Evolutionary conservation across 345 rosid genomes (phyloP).

Genomic region (Camelina sativa): DNA sequence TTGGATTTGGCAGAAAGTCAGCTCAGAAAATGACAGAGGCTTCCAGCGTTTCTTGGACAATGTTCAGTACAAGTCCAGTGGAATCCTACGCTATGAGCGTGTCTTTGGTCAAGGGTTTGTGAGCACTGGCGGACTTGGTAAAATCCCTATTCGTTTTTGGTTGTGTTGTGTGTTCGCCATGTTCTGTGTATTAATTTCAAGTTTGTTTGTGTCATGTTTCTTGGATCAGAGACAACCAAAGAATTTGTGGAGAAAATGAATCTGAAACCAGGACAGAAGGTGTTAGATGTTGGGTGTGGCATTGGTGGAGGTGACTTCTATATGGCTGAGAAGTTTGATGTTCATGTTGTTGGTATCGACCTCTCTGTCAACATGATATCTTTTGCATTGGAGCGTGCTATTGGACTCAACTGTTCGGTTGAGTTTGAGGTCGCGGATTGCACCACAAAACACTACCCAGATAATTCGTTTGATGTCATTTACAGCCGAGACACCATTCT

Average conservation of each 20-base stretch:
- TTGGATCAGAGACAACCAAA: constrained; percentile 84
- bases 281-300: constrained; percentile 98
- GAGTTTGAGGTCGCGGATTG: constrained; percentile 99
- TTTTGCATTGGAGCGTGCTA: constrained; percentile 91
- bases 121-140: constrained; percentile 98
- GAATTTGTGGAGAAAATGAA: constrained; percentile 89
- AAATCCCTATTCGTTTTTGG: constrained; percentile 11
- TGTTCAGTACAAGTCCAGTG: constrained; percentile 84
- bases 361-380: constrained; percentile 96
- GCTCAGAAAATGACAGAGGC: constrained; percentile 76
- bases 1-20: constrained; percentile 91
- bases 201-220: constrained; percentile 25
- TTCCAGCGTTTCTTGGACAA: constrained; percentile 96
- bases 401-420: constrained; percentile 83
- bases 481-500: constrained; percentile 97
- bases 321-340: constrained; percentile 91
- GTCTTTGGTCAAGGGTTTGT: constrained; percentile 94
- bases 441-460: constrained; percentile 83
- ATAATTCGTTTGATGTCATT: constrained; percentile 81
- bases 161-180: background rate
- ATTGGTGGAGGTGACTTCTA: constrained; percentile 99
- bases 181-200: background rate
- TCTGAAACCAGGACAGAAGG: constrained; percentile 90
- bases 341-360: constrained; percentile 89
- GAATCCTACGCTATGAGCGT: constrained; percentile 91